A percentile compares a stretch with the other conserved stretches of the same genome.
phyloP scores from a whole-genome alignment of 495 filamentous ascomycete species.

The Peziza echinospora region DNA sequence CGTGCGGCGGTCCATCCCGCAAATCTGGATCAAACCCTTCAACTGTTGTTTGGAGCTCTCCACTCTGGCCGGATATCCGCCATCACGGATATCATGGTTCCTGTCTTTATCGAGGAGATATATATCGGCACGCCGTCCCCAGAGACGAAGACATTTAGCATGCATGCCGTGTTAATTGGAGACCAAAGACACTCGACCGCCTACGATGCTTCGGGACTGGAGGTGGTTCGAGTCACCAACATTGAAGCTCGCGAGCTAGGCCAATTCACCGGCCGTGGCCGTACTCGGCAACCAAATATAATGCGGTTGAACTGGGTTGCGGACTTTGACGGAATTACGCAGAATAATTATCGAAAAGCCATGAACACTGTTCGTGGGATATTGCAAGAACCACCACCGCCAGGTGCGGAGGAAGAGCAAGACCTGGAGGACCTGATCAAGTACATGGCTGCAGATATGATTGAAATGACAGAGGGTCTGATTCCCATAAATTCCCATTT shows the following conservation, averaged over 20 bases:
- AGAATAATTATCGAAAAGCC: not conserved
- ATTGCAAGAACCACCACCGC: no score
- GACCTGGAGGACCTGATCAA: not conserved
- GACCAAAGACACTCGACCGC: no score
- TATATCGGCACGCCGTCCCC: not conserved
- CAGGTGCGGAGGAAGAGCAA: not conserved
- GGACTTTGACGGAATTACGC: not conserved
- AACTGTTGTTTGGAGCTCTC: not conserved
- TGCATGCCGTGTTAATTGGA: no score
- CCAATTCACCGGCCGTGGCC: slow-evolving; percentile 33
- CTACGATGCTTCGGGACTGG: not conserved
- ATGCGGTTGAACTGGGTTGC: not conserved
- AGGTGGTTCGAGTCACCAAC: no score
- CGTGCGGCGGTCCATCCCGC: not conserved
- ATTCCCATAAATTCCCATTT: no score
- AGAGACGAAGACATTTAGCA: no score
- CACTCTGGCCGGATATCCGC: not conserved
- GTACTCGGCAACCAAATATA: slow-evolving; percentile 16
- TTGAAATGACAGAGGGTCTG: no score
- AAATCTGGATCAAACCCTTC: not conserved
- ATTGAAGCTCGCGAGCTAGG: slow-evolving; percentile 36
- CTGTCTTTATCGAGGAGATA: not conserved
- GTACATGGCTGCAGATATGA: no score
- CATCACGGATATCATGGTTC: not conserved
- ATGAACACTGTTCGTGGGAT: no score